phyloP scores from a whole-genome alignment of 2,329 filamentous ascomycete genomes.

The Boeremia lycopersici region DNA sequence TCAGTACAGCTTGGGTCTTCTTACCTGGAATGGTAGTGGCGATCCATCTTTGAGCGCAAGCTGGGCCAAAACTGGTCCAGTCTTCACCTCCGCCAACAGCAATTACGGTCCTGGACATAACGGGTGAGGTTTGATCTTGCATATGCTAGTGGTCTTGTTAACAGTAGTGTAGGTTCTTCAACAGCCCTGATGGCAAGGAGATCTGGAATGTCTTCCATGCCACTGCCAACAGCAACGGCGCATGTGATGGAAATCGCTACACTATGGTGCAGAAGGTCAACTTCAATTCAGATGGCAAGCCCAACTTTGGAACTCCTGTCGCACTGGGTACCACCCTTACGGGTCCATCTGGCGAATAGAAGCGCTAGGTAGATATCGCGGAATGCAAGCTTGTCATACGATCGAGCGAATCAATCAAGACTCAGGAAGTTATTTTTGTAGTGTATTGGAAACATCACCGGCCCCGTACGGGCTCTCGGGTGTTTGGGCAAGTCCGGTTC shows the following conservation, averaged over 20 bases:
- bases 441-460: no score
- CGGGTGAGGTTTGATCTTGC: conserved; percentile 31
- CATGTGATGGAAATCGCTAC: conserved; percentile 61
- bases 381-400: no score
- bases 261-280: conserved; percentile 60
- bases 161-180: conserved; percentile 56
- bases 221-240: conserved; percentile 55
- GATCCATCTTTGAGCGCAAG: conserved; percentile 53
- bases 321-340: conserved; percentile 38
- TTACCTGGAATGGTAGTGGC: conserved; percentile 59
- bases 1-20: conserved; percentile 59
- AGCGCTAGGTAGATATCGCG: no score
- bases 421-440: no score
- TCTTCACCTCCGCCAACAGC: conserved; percentile 60
- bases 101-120: conserved; percentile 65
- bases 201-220: conserved; percentile 64
- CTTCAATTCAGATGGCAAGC: conserved; percentile 58
- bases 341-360: conserved; percentile 46
- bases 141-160: not conserved
- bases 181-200: conserved; percentile 60
- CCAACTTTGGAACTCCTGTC: conserved; percentile 55
- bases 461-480: no score
- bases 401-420: no score
- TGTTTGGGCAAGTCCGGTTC: no score
- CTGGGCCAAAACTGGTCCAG: conserved; percentile 61